A percentile compares a stretch with the other conserved stretches of the same genome.
phyloP scores from a whole-genome alignment of 768 basidiomycete genomes.

The Lactarius vividus region DNA sequence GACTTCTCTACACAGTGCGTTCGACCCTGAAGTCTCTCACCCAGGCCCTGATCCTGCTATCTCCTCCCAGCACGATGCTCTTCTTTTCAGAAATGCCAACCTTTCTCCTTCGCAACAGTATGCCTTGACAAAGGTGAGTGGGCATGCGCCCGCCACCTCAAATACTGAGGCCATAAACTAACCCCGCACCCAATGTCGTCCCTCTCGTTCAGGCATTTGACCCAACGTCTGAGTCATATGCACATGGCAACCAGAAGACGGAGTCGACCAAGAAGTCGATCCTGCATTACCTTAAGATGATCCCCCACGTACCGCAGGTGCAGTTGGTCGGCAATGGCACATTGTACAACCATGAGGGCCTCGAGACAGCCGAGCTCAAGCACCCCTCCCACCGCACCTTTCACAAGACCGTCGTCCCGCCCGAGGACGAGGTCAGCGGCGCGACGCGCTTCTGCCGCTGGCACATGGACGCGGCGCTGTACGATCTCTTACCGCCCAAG shows the following conservation, averaged over 20 bases:
- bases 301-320: conserved; percentile 81
- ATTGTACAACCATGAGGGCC: conserved; percentile 73
- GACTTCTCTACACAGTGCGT: conserved; percentile 74
- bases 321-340: conserved; percentile 88
- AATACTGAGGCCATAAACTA: not conserved
- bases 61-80: conserved; percentile 56
- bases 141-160: not conserved
- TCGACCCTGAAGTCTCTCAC: not conserved
- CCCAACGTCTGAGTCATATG: conserved; percentile 59
- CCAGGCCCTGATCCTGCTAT: not conserved
- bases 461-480: conserved; percentile 88
- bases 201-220: conserved; percentile 67
- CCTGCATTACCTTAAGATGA: conserved; percentile 84
- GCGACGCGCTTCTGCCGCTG: conserved; percentile 81
- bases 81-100: conserved; percentile 69
- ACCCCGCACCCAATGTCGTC: not conserved
- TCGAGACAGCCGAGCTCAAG: conserved; percentile 68
- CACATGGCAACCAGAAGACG: conserved; percentile 89
- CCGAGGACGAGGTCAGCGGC: conserved; percentile 68
- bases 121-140: conserved; percentile 71
- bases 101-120: conserved; percentile 83
- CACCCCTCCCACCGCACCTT: conserved; percentile 83
- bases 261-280: conserved; percentile 71
- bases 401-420: conserved; percentile 70
- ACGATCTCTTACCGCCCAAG: conserved; percentile 70